These are phyloP conservation scores for Scenedesmus sp. DNA, from an alignment of 163 green algal species.

Conservation along the genomic window DNA sequence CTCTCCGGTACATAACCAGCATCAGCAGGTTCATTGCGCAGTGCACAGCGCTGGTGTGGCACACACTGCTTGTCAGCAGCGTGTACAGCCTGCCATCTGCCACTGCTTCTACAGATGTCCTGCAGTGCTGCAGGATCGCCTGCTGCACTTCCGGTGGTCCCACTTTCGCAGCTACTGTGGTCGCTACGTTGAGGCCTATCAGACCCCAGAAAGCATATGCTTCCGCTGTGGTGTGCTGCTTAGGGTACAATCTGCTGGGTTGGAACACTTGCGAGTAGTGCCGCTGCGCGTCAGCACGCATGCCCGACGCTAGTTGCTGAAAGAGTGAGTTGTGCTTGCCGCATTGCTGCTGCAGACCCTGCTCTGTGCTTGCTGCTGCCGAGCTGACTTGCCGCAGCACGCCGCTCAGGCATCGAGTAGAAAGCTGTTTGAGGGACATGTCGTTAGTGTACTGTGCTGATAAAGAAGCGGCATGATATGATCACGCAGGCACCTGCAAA, in stretches of 20 bases:
- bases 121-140: conserved; percentile 12
- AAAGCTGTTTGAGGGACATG: neutral
- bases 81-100: conserved; percentile 40
- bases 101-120: conserved; percentile 28
- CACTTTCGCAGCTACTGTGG: conserved; percentile 5
- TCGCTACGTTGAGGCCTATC: conserved; percentile 16
- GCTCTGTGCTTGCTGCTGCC: neutral
- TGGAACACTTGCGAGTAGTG: conserved; percentile 49
- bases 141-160: conserved; percentile 4
- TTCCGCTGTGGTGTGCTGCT: conserved; percentile 32
- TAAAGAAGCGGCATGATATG: neutral
- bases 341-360: conserved; percentile 16
- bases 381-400: conserved; percentile 14
- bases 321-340: neutral
- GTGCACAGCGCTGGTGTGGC: conserved; percentile 48
- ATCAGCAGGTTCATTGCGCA: conserved; percentile 46
- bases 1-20: conserved; percentile 39
- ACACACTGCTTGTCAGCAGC: conserved; percentile 38
- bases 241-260: conserved; percentile 42
- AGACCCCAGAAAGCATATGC: conserved; percentile 51
- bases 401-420: neutral
- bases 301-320: neutral
- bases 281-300: conserved; percentile 22
- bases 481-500: neutral
- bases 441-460: neutral